Evolutionary conservation across 768 basidiomycete species (phyloP), one percentile per base, ranked within the genome.

Genomic region (Rhizopogon vulgaris): DNA sequence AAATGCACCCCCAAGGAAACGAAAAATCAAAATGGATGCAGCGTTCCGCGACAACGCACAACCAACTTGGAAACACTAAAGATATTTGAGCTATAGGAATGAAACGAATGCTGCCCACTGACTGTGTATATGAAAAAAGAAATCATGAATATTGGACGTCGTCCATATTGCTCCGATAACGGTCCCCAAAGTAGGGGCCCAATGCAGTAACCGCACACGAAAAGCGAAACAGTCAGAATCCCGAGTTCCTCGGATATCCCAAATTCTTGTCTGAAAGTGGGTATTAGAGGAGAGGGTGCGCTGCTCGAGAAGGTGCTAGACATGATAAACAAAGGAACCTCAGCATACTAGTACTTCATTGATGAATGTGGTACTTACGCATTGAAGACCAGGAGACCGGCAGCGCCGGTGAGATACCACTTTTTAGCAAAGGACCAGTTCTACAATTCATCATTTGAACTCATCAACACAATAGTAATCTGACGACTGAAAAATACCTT

Each of bases 1-100:
- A 57, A 86, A 88, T 2, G 72, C 70, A 11, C 88, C 87, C 1
- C 80, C 78, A n/a, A 89, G 63, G 62, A 89, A 84, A 18, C 89
- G 78, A 57, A 86, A 80, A 15, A 85, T 60, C 11, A 91, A 71
- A n/a, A 90, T 63, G 4, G 83, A 78, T 6, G 72, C 74, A 1
- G 80, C 79, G 64, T 86, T 88, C 37, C 72, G 67, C 0, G 83
- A 71, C 3, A 87, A 69, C 0, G 87, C 85, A 37, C 75, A 75
- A 27, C 78, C 87, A 25, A 85, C 63, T 70, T 83, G 81, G 60
- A 86, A 86, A 38, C 72, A 67, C 80, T 81, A 38, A 12, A 25
- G 39, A 50, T 10, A 48, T 52, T 39, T 52, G 37, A 48, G 38
- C 40, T 38, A 27, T 41, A 17, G 38, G 27, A 12, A 18, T 38